Evolutionary conservation across 176 grass and related monocot genomes (phyloP).

Genomic region (Otatea glauca): DNA sequence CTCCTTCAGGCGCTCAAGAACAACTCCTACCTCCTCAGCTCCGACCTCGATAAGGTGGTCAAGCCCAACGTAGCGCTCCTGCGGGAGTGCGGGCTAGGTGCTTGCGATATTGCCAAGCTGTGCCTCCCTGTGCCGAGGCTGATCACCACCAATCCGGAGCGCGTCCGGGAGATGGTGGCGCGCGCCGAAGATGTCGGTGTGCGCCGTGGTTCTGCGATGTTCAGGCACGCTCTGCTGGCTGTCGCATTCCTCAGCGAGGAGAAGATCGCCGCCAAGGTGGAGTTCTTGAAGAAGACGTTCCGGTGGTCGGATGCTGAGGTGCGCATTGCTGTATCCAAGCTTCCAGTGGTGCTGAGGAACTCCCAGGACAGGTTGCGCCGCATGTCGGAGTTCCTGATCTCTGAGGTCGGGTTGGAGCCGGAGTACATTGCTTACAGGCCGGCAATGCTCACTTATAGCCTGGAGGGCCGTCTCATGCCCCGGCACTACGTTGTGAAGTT

Average conservation of each 20-base stretch:
- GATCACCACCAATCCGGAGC: conserved; percentile 46
- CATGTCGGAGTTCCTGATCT: conserved; percentile 50
- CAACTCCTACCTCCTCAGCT: conserved; percentile 53
- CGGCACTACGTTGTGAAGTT: conserved; percentile 54
- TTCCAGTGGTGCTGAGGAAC: conserved; percentile 40
- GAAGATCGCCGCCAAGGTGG: conserved; percentile 47
- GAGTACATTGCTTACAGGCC: conserved; percentile 54
- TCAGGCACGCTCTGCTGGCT: conserved; percentile 44
- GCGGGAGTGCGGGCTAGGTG: conserved; percentile 48
- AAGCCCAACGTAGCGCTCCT: conserved; percentile 62
- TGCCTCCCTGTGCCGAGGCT: conserved; percentile 36
- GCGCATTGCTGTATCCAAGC: conserved; percentile 44
- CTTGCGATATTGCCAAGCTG: conserved; percentile 51
- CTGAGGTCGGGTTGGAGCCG: conserved; percentile 38
- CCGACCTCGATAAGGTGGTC: conserved; percentile 54
- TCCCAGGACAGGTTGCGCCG: conserved; percentile 54
- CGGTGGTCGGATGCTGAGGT: conserved; percentile 58
- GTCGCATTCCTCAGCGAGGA: conserved; percentile 52
- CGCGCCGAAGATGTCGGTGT: conserved; percentile 41
- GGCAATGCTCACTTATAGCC: conserved; percentile 56
- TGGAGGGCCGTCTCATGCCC: conserved; percentile 57
- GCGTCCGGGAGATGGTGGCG: conserved; percentile 33
- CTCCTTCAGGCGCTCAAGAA: conserved; percentile 52
- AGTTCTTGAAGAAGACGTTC: conserved; percentile 47
- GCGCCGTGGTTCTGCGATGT: conserved; percentile 40